Evolutionary conservation across 2,329 filamentous ascomycete genomes (phyloP).

Genomic region (Claviceps purpurea): DNA sequence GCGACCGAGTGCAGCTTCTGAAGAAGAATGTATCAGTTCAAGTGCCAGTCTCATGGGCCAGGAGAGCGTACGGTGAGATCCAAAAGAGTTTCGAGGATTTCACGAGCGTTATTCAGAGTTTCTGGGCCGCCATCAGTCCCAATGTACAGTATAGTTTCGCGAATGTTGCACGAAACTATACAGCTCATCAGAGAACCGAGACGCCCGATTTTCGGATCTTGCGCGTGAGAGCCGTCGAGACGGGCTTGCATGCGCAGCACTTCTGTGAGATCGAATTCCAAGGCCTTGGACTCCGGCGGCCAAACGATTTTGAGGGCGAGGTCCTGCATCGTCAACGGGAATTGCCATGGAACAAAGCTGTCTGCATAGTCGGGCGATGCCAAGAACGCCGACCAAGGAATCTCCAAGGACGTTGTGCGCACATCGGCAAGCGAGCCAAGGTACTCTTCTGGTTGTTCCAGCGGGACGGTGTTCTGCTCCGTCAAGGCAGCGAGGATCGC

Average conservation of each 20-base stretch:
- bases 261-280: background rate
- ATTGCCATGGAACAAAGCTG: background rate
- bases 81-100: slow-evolving; percentile 10
- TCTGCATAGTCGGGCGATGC: background rate
- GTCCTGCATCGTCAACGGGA: background rate
- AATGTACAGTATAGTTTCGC: slow-evolving; percentile 15
- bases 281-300: background rate
- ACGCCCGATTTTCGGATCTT: background rate
- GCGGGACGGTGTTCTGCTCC: background rate
- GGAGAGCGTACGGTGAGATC: slow-evolving; percentile 4
- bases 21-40: background rate
- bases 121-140: slow-evolving; percentile 8
- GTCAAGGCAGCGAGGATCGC: slow-evolving; percentile 10
- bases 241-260: background rate
- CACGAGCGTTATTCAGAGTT: slow-evolving; percentile 6
- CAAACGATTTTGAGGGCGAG: background rate
- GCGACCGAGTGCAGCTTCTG: slow-evolving; percentile 7
- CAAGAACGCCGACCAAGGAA: background rate
- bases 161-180: slow-evolving; percentile 15
- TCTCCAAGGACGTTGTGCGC: background rate
- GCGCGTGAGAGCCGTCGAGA: background rate
- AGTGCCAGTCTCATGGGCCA: background rate
- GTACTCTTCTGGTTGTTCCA: background rate
- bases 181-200: background rate
- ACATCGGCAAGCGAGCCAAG: background rate